These are phyloP conservation scores for Irineochytrium annulatum DNA, from an alignment of 192 early-diverging fungal species.

Conservation along the genomic window DNA sequence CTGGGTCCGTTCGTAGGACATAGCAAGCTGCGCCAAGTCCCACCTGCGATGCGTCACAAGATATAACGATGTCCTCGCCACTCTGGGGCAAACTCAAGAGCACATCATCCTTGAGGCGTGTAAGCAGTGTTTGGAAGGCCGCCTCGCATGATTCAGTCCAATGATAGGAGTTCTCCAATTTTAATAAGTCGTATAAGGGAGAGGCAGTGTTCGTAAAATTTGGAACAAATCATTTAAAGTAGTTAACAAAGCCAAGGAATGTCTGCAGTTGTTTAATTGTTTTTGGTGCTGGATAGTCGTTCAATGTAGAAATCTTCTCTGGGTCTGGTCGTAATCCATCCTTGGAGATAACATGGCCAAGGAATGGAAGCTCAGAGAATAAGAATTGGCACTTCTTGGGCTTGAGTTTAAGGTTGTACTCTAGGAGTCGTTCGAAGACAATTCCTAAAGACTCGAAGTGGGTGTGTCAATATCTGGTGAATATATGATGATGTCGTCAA, in stretches of 20 bases:
- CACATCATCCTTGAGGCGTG: conserved; percentile 7
- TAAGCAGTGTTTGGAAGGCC: conserved; percentile 30
- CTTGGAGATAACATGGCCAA: conserved; percentile 30
- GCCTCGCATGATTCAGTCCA: conserved; percentile 2
- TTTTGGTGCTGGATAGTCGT: conserved; percentile 19
- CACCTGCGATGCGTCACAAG: conserved; percentile 10
- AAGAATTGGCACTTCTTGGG: conserved; percentile 36
- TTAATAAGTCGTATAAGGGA: conserved; percentile 25
- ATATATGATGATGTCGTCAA: conserved; percentile 45
- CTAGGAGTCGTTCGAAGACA: conserved; percentile 22
- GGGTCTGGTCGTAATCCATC: conserved; percentile 24
- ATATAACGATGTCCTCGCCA: conserved; percentile 11
- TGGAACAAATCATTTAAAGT: conserved; percentile 29
- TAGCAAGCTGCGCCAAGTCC: conserved; percentile 12
- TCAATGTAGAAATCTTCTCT: conserved; percentile 24
- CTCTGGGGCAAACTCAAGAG: background rate
- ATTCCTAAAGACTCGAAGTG: conserved; percentile 25
- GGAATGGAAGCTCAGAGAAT: conserved; percentile 24
- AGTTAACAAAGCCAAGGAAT: conserved; percentile 30
- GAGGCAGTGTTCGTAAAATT: conserved; percentile 16
- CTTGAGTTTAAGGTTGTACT: conserved; percentile 31
- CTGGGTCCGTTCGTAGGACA: background rate
- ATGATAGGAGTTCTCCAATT: background rate
- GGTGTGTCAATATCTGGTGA: conserved; percentile 24
- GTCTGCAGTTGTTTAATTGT: conserved; percentile 11